Percentiles rank a stretch among this genome's conserved stretches.
These are phyloP conservation scores for Pichia sporocuriosa DNA, from an alignment of 805 yeast species.

Conservation along the genomic window DNA sequence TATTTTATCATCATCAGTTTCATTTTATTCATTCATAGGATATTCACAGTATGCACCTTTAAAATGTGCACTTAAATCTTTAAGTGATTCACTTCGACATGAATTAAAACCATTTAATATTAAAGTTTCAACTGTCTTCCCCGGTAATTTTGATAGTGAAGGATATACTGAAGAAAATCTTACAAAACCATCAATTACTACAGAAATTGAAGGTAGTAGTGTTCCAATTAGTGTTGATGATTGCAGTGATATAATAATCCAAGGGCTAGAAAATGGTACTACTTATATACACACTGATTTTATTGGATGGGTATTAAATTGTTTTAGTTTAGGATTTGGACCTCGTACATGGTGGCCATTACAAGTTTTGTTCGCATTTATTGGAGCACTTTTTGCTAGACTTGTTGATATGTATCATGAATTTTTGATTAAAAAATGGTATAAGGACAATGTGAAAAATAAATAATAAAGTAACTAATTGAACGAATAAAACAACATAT, in stretches of 20 bases:
- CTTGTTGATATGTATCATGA: constrained; percentile 45
- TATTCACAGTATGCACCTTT: constrained; percentile 86
- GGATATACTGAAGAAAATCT: constrained; percentile 76
- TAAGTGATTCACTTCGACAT: constrained; percentile 74
- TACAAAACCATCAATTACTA: constrained; percentile 82
- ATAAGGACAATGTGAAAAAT: constrained; percentile 25
- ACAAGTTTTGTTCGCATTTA: constrained; percentile 41
- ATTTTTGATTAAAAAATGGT: constrained; percentile 46
- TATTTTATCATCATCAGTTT: constrained; percentile 68
- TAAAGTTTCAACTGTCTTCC: constrained; percentile 67
- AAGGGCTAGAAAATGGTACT: constrained; percentile 50
- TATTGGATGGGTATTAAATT: constrained; percentile 74
- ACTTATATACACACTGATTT: constrained; percentile 75
- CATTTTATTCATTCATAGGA: constrained; percentile 85
- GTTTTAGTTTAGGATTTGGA: constrained; percentile 58
- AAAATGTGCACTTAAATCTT: constrained; percentile 73
- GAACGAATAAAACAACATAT: no score
- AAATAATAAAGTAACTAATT: no score
- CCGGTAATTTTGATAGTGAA: constrained; percentile 87
- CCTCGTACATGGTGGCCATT: constrained; percentile 57
- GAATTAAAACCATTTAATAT: constrained; percentile 66
- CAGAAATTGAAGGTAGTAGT: constrained; percentile 79
- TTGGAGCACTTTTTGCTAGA: constrained; percentile 53
- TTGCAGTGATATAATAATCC: constrained; percentile 58
- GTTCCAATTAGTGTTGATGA: constrained; percentile 56